These are phyloP conservation scores for Comarum palustre DNA, from an alignment of 306 rosid genomes.

Conservation along the genomic window DNA sequence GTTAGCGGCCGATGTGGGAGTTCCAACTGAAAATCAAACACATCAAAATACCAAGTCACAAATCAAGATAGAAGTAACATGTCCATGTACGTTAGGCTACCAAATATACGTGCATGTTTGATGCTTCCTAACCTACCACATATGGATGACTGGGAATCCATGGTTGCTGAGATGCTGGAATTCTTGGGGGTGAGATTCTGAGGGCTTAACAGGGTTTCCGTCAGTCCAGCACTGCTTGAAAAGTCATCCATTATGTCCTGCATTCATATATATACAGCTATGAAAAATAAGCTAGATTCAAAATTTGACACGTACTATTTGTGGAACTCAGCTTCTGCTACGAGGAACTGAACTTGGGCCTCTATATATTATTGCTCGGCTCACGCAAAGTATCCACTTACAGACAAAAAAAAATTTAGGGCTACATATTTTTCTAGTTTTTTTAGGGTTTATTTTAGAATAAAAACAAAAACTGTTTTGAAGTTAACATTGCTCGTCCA, in stretches of 20 bases:
- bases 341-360: neutral
- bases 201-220: conserved; percentile 35
- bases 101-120: neutral
- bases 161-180: conserved; percentile 52
- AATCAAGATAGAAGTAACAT: neutral
- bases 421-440: no score
- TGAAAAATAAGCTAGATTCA: neutral
- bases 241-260: conserved; percentile 56
- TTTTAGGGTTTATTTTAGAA: no score
- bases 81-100: no score
- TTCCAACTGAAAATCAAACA: conserved; percentile 49
- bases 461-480: no score
- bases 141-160: conserved; percentile 76
- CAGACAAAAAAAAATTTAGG: no score
- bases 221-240: conserved; percentile 41
- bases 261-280: conserved; percentile 11
- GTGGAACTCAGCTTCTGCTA: no score
- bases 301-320: no score
- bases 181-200: conserved; percentile 51
- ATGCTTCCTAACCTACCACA: conserved; percentile 34
- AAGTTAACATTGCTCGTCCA: neutral
- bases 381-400: neutral
- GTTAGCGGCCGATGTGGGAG: conserved; percentile 66
- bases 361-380: neutral
- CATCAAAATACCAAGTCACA: neutral